Base-by-base conservation (phyloP, 2,329 filamentous ascomycete species). In the Davidsoniella virescens region DNA sequence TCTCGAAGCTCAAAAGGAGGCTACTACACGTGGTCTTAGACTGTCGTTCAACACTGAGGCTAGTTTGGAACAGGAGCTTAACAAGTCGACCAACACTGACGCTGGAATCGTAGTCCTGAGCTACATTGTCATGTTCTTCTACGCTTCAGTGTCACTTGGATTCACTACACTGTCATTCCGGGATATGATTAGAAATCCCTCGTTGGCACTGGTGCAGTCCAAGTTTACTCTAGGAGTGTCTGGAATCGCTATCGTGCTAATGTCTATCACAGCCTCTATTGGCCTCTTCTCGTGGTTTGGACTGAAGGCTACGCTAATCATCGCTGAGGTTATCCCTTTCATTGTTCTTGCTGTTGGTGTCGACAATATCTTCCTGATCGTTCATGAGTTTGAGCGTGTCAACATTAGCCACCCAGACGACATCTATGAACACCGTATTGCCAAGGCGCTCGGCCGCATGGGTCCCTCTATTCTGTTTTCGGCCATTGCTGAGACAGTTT, bases 71-170 rank as follows among this genome's bases (percentile, higher is more conserved):
- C 76, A 95, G 62, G 92, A 98, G 61, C 72, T 98, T 52, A 98
- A 95, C 70, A 94, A 96, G 67, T 94, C 87, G 37, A 95, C 87
- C 46, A 98, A 98, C 64, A 96, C 92, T 0, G 92, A 98, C 64
- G 93, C 90, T 42, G 95, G 90, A 64, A 98, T 98, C 59, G 80
- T 98, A 20, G 78, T 90, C 49, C 82, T 98, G 65, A 96, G 90
- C 71, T 98, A 98, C 66, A 74, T 96, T 55, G 86, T 95, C 68
- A 98, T 98, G 92, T 98, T 98, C 65, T 67, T 98, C 55, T 98
- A 98, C 61, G 92, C 88, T 3, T 96, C 90, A 5, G 67, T 98
- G 49, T 88, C 92, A 0, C 72, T 98, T 0, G 92, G 92, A 0
- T 94, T 88, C 1, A 92, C 85, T 0, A 87, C 84, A 5, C 70